phyloP scores from a whole-genome alignment of 768 basidiomycete genomes.

The Mrakia blollopis region DNA sequence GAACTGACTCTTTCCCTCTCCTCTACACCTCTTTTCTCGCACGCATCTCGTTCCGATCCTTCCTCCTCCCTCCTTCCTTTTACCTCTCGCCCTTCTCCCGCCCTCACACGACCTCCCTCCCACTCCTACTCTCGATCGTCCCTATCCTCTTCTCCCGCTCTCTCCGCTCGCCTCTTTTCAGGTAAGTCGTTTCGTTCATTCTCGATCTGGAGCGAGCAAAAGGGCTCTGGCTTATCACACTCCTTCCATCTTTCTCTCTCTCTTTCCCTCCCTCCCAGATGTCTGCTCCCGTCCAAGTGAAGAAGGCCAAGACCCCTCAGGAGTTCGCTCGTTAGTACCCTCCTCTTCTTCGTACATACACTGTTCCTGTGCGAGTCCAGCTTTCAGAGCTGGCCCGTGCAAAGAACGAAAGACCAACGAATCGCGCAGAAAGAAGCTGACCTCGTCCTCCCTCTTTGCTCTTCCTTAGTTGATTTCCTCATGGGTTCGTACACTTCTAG shows the following conservation, averaged over 20 bases:
- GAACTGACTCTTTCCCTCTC: conserved; percentile 34
- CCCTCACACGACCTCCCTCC: conserved; percentile 7
- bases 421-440: conserved; percentile 50
- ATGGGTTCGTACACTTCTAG: conserved; percentile 32
- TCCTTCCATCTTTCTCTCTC: conserved; percentile 9
- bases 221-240: conserved; percentile 2
- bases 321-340: conserved; percentile 67
- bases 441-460: conserved; percentile 1
- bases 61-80: neutral
- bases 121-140: neutral
- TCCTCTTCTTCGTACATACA: neutral
- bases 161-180: conserved; percentile 44
- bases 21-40: conserved; percentile 42
- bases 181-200: conserved; percentile 24
- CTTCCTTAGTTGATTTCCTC: conserved; percentile 40
- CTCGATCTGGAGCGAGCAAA: neutral
- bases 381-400: neutral
- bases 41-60: neutral
- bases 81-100: neutral
- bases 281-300: conserved; percentile 34
- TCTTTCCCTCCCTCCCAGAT: conserved; percentile 17
- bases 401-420: conserved; percentile 55
- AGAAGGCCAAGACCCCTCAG: conserved; percentile 80
- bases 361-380: conserved; percentile 2
- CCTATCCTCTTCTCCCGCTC: conserved; percentile 44